phyloP scores from a whole-genome alignment of 2,329 filamentous ascomycete genomes.

The Xylaria sp. region DNA sequence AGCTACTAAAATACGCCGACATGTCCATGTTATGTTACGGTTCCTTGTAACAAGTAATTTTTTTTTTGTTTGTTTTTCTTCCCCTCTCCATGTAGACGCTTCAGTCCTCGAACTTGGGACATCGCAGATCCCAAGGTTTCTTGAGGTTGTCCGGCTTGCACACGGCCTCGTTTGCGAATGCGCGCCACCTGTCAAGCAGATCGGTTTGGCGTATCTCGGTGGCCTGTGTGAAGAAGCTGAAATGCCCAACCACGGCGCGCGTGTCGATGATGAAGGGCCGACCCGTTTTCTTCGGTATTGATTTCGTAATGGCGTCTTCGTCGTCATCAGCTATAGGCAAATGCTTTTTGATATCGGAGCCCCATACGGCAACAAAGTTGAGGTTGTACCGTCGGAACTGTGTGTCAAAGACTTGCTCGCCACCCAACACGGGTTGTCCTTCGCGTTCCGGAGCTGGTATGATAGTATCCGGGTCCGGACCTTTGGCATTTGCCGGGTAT shows the following conservation, averaged over 20 bases:
- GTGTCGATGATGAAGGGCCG: conserved; percentile 63
- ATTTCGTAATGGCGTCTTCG: conserved; percentile 58
- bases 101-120: conserved; percentile 29
- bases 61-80: not conserved
- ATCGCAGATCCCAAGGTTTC: conserved; percentile 37
- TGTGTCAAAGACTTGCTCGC: conserved; percentile 58
- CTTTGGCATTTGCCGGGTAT: conserved; percentile 43
- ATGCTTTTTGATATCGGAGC: conserved; percentile 61
- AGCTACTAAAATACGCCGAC: not conserved
- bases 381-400: conserved; percentile 63
- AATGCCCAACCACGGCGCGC: conserved; percentile 64
- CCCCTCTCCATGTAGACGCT: not conserved
- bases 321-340: conserved; percentile 59
- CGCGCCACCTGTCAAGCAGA: conserved; percentile 63
- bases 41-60: not conserved
- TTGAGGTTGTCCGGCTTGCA: conserved; percentile 51
- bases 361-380: conserved; percentile 65
- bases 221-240: conserved; percentile 58
- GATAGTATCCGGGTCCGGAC: conserved; percentile 29
- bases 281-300: conserved; percentile 54
- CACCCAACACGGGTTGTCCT: conserved; percentile 38
- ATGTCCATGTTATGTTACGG: not conserved
- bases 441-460: conserved; percentile 16
- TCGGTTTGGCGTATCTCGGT: conserved; percentile 62
- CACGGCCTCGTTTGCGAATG: conserved; percentile 63